These are phyloP conservation scores for Leersia perrieri DNA, from an alignment of 176 grass and related monocot genomes.

Conservation along the genomic window DNA sequence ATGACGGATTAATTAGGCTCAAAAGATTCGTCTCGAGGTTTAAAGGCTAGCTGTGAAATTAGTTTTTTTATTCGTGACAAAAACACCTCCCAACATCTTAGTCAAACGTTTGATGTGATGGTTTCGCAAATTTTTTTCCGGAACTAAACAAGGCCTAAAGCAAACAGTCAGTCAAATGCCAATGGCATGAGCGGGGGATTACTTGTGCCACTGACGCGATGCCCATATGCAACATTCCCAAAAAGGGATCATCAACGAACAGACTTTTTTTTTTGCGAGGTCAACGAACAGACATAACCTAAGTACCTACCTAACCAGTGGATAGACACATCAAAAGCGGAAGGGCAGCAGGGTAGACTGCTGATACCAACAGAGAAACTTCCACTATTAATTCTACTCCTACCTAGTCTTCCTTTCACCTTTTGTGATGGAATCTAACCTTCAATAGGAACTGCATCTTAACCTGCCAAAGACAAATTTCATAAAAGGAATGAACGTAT, in stretches of 20 bases:
- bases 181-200: neutral
- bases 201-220: conserved; percentile 3
- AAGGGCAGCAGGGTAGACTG: neutral
- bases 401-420: conserved; percentile 32
- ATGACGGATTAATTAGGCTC: no score
- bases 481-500: neutral
- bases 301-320: neutral
- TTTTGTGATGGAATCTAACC: conserved; percentile 93
- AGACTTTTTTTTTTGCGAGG: no score
- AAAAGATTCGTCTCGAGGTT: no score
- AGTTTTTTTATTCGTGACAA: no score
- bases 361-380: neutral
- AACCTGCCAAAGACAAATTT: conserved; percentile 54
- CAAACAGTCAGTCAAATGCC: neutral
- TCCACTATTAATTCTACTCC: neutral
- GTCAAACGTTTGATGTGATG: no score
- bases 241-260: conserved; percentile 41
- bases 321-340: neutral
- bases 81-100: no score
- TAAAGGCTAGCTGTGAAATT: no score
- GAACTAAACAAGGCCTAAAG: no score
- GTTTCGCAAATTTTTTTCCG: no score
- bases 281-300: neutral
- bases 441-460: conserved; percentile 98
- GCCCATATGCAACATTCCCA: conserved; percentile 28